Evolutionary conservation across 345 rosid genomes (phyloP).

Genomic region (Turritis glabra): DNA sequence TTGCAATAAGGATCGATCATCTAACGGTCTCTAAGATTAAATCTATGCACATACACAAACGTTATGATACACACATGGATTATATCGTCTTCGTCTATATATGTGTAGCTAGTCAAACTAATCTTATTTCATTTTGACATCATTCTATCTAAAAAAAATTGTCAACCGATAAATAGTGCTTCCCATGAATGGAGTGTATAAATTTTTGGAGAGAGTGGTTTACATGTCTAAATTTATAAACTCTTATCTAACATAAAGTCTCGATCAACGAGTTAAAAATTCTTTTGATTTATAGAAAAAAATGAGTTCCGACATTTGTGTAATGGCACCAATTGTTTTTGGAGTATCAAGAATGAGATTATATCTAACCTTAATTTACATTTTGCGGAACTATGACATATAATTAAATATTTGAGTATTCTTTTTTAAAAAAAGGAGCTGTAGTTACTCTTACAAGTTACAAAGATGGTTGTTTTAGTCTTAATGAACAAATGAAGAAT

Average conservation of each 20-base stretch:
- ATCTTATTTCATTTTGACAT: not conserved
- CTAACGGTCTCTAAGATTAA: slow-evolving; percentile 1
- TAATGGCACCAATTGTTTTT: too few relatives aligned
- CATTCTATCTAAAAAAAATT: not conserved
- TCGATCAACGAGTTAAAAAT: too few relatives aligned
- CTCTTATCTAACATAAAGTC: too few relatives aligned
- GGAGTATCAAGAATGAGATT: too few relatives aligned
- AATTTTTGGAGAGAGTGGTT: not conserved
- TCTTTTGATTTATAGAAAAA: too few relatives aligned
- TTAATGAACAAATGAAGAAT: too few relatives aligned
- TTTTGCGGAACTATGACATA: not conserved
- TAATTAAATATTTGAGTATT: too few relatives aligned
- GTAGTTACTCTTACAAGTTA: too few relatives aligned
- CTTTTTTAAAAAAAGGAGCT: too few relatives aligned
- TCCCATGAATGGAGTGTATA: slow-evolving; percentile 7
- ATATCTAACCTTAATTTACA: not conserved
- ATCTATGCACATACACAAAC: not conserved
- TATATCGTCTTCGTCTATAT: not conserved
- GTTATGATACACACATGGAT: not conserved
- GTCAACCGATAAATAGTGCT: slow-evolving; percentile 5
- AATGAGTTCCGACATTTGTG: too few relatives aligned
- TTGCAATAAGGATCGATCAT: not conserved
- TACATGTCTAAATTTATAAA: too few relatives aligned
- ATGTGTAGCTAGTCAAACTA: not conserved
- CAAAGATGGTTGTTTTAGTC: too few relatives aligned